Evolutionary conservation across 352 stramenopile genomes (phyloP).

Genomic region (Globisporangium cederbergense): DNA sequence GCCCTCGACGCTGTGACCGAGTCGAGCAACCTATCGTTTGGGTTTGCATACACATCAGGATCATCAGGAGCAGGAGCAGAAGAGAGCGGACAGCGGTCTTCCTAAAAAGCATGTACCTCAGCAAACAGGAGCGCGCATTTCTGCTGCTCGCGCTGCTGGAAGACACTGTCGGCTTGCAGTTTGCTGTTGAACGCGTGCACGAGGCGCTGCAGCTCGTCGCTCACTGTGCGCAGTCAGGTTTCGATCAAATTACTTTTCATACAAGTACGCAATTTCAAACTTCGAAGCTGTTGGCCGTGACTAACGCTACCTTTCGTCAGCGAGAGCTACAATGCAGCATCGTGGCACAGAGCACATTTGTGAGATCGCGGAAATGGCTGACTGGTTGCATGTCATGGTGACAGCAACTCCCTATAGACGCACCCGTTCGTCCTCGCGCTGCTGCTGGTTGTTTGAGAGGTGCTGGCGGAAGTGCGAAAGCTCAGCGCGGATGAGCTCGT

Average conservation of each 20-base stretch:
- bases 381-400: neutral
- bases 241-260: neutral
- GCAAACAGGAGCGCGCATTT: slow-evolving; percentile 69
- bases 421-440: slow-evolving; percentile 58
- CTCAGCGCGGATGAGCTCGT: slow-evolving; percentile 51
- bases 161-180: slow-evolving; percentile 42
- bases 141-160: slow-evolving; percentile 63
- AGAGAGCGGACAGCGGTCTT: neutral
- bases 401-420: slow-evolving; percentile 5
- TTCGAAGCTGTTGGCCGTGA: too few species aligned
- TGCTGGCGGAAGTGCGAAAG: slow-evolving; percentile 48
- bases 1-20: slow-evolving; percentile 47
- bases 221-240: slow-evolving; percentile 17
- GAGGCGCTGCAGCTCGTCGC: slow-evolving; percentile 57
- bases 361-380: neutral
- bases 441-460: slow-evolving; percentile 53
- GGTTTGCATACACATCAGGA: neutral
- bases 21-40: slow-evolving; percentile 24
- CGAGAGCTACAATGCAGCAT: slow-evolving; percentile 13
- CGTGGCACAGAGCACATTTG: neutral
- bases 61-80: too few species aligned
- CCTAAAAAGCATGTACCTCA: slow-evolving; percentile 28
- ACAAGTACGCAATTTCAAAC: neutral
- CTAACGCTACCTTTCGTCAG: slow-evolving; percentile 20
- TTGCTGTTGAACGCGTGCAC: slow-evolving; percentile 53